Base-by-base conservation (phyloP, 352 stramenopile genomes). In the Phytophthora chlamydospora region DNA sequence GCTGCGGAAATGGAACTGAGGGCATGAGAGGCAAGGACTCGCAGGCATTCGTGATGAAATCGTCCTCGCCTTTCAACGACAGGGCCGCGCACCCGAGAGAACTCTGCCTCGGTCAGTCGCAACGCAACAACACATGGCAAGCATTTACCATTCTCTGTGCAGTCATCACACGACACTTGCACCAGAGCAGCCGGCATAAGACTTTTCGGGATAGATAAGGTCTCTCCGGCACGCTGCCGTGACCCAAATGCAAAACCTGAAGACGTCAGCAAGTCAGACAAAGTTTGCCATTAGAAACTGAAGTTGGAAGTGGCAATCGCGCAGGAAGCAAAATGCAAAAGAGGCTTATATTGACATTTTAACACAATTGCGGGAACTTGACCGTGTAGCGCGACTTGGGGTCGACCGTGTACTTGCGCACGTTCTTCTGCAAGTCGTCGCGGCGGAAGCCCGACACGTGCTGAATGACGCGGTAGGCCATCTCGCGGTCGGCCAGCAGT, bases 331-430 rank as follows among this genome's bases (percentile, higher is more conserved):
- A n/a, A 48, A 46, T 58, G 38, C 43, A 48, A 24, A 0, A n/a
- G 16, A 9, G 40, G 31, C 44, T 64, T 55, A 59, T 65, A 61
- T 52, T 68, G 49, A 70, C 55, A 62, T 34, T 54, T 70, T 71
- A 82, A 53, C 71, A 85, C 12, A 85, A 49, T 38, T 80, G 69
- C 40, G 82, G 80, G 65, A 88, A 91, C 67, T 85, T 86, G 60
- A 91, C 75, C n/a, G 75, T 86, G 67, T 93, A 93, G 13, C 85
- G 80, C 12, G 85, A 84, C 50, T 79, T 76, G 9, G 85, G 84
- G 49, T 93, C 85, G 52, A 86, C 76, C 27, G 70, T 87, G 78
- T 91, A 93, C 73, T 91, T 90, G 66, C 82, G 82, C 40, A 91
- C 80, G 36, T 93, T 93, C 68, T 86, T 88, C 67, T 91, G 81